Base-by-base conservation (phyloP, 805 yeast genomes). In the Barnettozyma botsteinii region DNA sequence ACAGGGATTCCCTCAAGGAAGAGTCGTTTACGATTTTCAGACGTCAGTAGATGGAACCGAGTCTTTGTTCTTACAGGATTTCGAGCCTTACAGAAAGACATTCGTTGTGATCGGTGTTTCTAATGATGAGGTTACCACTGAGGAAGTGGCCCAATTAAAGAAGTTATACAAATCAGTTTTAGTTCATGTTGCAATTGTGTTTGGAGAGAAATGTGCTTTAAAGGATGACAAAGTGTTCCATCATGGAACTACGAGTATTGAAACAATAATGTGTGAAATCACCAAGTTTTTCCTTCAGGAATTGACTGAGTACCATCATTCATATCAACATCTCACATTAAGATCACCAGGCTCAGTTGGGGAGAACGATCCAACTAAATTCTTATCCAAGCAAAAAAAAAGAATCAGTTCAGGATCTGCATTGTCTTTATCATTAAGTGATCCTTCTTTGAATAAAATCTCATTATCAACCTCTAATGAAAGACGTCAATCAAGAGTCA, bases 11-110 rank as follows among this genome's bases (percentile, higher is more conserved):
- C 96, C 97, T 1, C 71, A 72, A 36, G 98, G 98, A 0, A 64
- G 81, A 36, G 60, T 91, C 1, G 58, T 79, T 12, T 85, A 73
- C 53, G 79, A 79, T 41, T 77, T 77, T 47, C 59, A 62, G 11
- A 60, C 72, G 2, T 51, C 72, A 0, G 53, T 63, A 7, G 65
- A 72, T 2, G 81, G 76, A 40, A 69, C 68, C n/a, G 79, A 76
- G 30, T 70, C 82, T 21, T 61, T 79, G 7, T 80, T 83, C 38
- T 65, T 91, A 31, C 85, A 83, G 50, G 98, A 91, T 59, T 78
- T 91, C 47, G 97, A 93, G 61, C 95, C 96, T 1, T 87, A 75
- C 60, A 64, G 97, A 37, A 86, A 87, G 55, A 77, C 84, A 0
- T 75, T 86, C 50, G 69, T 81, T 7, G 78, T 81, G 5, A 56